phyloP scores from a whole-genome alignment of 2,329 filamentous ascomycete species.

The Botryotinia narcissicola region DNA sequence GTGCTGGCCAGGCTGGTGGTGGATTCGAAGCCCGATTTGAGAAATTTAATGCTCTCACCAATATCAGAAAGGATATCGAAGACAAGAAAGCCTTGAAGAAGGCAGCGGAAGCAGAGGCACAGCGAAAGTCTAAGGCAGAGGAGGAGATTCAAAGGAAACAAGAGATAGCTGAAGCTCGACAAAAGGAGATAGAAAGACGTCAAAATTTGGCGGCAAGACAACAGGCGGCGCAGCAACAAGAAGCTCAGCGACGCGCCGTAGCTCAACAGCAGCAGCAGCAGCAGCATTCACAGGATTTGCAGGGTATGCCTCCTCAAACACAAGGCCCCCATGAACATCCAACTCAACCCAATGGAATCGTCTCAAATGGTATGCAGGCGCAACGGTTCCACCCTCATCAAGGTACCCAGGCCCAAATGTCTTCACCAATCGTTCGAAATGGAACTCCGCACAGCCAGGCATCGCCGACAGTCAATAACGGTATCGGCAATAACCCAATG shows the following conservation, averaged over 20 bases:
- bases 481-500: slow-evolving; percentile 51
- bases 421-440: slow-evolving; percentile 65
- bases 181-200: slow-evolving; percentile 37
- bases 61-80: slow-evolving; percentile 74
- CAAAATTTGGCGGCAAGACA: slow-evolving; percentile 19
- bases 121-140: slow-evolving; percentile 49
- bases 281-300: slow-evolving; percentile 30
- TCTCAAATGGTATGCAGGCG: slow-evolving; percentile 42
- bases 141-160: slow-evolving; percentile 47
- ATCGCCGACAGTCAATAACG: slow-evolving; percentile 58
- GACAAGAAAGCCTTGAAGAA: slow-evolving; percentile 78
- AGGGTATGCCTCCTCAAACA: slow-evolving; percentile 24
- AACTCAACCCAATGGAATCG: slow-evolving; percentile 41
- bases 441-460: slow-evolving; percentile 64
- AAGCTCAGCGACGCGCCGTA: slow-evolving; percentile 39
- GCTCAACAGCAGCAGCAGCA: slow-evolving; percentile 44
- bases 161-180: slow-evolving; percentile 35
- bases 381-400: slow-evolving; percentile 44
- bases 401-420: slow-evolving; percentile 60
- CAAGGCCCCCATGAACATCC: slow-evolving; percentile 47
- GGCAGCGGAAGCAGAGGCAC: slow-evolving; percentile 53
- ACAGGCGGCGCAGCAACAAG: slow-evolving; percentile 40
- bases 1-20: slow-evolving; percentile 69
- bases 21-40: slow-evolving; percentile 85
- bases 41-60: slow-evolving; percentile 85